Conservation (phyloP, 805 yeast species). For the Wickerhamiella occidentalis region DNA sequence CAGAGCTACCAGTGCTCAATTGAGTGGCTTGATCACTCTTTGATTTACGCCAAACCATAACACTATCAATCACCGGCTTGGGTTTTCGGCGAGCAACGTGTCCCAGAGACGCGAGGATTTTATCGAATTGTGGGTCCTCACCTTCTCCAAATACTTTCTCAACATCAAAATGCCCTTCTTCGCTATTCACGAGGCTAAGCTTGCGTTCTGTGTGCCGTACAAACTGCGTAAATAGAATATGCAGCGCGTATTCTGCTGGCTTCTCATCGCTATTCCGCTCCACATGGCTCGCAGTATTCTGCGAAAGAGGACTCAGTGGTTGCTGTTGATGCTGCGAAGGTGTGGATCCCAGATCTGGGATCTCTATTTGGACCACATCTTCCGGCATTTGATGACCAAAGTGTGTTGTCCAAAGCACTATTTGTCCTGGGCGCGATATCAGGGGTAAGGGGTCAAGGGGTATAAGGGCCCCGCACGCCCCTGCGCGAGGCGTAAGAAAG, state of each 20-base stretch:
- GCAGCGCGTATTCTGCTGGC: constrained; percentile 67
- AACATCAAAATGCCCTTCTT: constrained; percentile 34
- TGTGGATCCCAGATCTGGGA: constrained; percentile 9
- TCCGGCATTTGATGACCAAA: constrained; percentile 30
- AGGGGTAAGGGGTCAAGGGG: neutral
- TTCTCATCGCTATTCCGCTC: constrained; percentile 14
- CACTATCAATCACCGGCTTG: constrained; percentile 91
- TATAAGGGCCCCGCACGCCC: too few species aligned
- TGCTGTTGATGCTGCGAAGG: neutral
- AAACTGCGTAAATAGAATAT: constrained; percentile 88
- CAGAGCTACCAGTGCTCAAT: constrained; percentile 4
- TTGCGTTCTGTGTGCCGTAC: constrained; percentile 88
- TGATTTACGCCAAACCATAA: constrained; percentile 95
- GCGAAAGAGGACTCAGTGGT: neutral
- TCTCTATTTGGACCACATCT: constrained; percentile 13
- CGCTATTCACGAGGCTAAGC: constrained; percentile 72
- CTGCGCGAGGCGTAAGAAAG: too few species aligned
- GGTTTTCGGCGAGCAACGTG: constrained; percentile 83
- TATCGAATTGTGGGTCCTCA: constrained; percentile 73
- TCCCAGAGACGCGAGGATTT: constrained; percentile 74
- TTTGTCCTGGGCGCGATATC: too few species aligned
- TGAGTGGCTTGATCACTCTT: constrained; percentile 66
- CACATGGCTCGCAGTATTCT: neutral
- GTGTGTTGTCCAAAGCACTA: too few species aligned
- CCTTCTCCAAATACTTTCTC: constrained; percentile 53